Base-by-base conservation (phyloP, 352 stramenopile genomes). In the Globisporangium lucens region DNA sequence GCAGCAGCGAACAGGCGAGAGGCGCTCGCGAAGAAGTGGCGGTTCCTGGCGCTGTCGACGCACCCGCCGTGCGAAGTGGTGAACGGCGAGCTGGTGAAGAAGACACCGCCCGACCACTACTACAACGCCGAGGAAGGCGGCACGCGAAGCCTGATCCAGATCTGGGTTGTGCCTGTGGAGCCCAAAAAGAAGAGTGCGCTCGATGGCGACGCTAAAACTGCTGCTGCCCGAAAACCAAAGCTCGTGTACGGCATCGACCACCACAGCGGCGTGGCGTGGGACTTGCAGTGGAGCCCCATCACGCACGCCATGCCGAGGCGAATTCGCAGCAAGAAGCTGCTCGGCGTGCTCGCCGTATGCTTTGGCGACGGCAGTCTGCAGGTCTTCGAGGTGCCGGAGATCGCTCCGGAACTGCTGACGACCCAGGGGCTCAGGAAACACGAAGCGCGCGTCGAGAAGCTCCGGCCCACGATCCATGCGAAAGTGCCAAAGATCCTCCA, bases 161-260 rank as follows among this genome's bases (percentile, higher is more conserved):
- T 94, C 61, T 94, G 86, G 86, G 84, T 83, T 2, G 66, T 94
- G 10, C 85, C 85, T 4, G 76, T 87, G 52, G 70, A 68, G 60
- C 43, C 30, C 36, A 49, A 52, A 29, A 60, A 36, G 41, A 43
- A 56, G 38, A 59, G 29, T 0, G 51, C 35, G 60, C 56, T 24
- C 9, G 15, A 65, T 1, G 38, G 0, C 4, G 27, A n/a, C 15
- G 10, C 41, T 6, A n/a, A 6, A 13, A 4, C 41, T n/a, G 12
- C 53, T 24, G 10, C 6, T 4, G 6, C 51, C 43, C 51, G 73
- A 33, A 77, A 82, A 29, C 85, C 86, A 12, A 67, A 75, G 22
- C 70, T 93, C 8, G 82, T 94, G 62, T 92, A 86, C 55, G 85
- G 75, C 24, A 93, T 96, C 41, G 85, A 89, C 43, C 88, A 96